Evolutionary conservation across 495 filamentous ascomycete species (phyloP), one percentile per base, ranked within the genome.

Genomic region (Glonium stellatum): DNA sequence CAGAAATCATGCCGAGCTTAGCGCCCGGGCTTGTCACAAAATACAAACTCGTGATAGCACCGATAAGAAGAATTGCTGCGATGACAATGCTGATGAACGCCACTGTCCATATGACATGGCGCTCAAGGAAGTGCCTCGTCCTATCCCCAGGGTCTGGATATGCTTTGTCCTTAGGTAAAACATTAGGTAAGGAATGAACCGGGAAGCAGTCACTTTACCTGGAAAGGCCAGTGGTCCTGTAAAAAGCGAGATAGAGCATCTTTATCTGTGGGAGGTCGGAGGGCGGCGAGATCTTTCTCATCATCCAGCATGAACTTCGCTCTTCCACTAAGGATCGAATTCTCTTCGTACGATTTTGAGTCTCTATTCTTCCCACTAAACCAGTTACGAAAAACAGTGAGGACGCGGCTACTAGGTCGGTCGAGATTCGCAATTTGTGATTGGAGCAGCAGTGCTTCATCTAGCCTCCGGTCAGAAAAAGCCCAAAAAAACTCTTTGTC

Each of bases 221-320:
- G 34, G 39, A 61, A 47, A 1, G 52, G 58, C 62, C 62, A 64
- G 50, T 60, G 62, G 27, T 64, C 46, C 37, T 64, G 62, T 27
- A 60, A 18, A 19, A 56, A 27, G 11, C 34, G 25, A 12, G 62
- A 60, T 13, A 64, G 42, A 9, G 36, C 34, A 46, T 64, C 62
- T 31, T 60, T 46, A 15, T 60, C 62, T 6, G 36, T 25, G 9
- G 44, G n/a, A 21, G 27, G 36, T 9, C 57, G 50, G 47, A 64
- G 44, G 13, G 57, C 57, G 10, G 57, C 35, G 5, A 60, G 37
- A 41, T 64, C 25, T 19, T 60, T 50, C 13, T 48, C 44, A 19
- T 64, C 47, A 22, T 64, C 48, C 9, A 64, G 36, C 22, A 60
- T 52, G 21, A 42, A 44, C 46, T 57, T 64, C 22, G 62, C 62